These are phyloP conservation scores for Aspergillus heteromorphus DNA, from an alignment of 495 filamentous ascomycete species.

Conservation along the genomic window DNA sequence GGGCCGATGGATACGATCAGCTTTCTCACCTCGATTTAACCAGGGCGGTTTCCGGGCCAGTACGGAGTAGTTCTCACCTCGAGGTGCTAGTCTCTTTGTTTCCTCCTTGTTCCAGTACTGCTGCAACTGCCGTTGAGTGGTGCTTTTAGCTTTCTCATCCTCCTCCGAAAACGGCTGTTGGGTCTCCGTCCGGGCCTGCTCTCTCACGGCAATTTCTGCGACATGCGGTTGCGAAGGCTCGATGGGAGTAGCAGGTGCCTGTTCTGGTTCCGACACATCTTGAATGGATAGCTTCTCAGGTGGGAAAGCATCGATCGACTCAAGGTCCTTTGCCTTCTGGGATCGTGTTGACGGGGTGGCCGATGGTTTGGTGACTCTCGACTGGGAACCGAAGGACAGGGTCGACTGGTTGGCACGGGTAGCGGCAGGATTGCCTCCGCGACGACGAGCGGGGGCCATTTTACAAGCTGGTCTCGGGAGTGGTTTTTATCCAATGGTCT, in stretches of 20 bases:
- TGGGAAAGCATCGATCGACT: conserved; percentile 22
- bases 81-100: conserved; percentile 47
- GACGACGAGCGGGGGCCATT: conserved; percentile 68
- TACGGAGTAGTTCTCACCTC: conserved; percentile 27
- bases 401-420: conserved; percentile 54
- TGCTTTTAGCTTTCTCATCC: conserved; percentile 50
- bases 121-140: conserved; percentile 60
- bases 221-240: conserved; percentile 35
- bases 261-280: conserved; percentile 25
- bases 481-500: background rate
- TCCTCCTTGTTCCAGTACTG: conserved; percentile 71
- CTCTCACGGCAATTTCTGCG: conserved; percentile 43
- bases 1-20: conserved; percentile 5
- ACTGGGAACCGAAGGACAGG: conserved; percentile 65
- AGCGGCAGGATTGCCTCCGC: conserved; percentile 38
- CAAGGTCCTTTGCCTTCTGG: conserved; percentile 46
- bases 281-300: conserved; percentile 31
- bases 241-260: conserved; percentile 13
- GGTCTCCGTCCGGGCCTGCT: conserved; percentile 35
- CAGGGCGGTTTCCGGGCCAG: background rate
- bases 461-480: conserved; percentile 2
- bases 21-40: background rate
- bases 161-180: conserved; percentile 43
- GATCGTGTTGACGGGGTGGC: conserved; percentile 32
- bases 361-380: conserved; percentile 68